Conservation (phyloP, 768 basidiomycete genomes). For the Leccinum subgranulosum region DNA sequence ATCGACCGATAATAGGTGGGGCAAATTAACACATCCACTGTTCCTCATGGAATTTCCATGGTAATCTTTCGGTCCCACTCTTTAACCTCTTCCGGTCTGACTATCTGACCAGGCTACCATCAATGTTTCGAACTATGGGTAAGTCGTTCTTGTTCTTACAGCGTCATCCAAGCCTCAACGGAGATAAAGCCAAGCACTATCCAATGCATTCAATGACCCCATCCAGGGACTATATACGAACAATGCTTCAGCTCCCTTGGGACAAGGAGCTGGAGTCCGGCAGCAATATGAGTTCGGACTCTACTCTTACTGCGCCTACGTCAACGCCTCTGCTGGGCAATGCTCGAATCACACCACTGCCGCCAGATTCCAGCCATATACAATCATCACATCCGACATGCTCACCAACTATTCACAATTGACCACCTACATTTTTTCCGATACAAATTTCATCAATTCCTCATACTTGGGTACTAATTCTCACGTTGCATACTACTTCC, state of each 20-base stretch:
- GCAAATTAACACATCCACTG: conserved; percentile 74
- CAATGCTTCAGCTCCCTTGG: conserved; percentile 62
- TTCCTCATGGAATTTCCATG: conserved; percentile 73
- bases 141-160: conserved; percentile 17
- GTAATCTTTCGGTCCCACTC: conserved; percentile 36
- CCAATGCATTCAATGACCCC: conserved; percentile 50
- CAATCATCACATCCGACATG: conserved; percentile 67
- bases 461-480: conserved; percentile 60
- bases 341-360: conserved; percentile 64
- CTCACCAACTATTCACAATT: conserved; percentile 54
- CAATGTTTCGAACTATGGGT: conserved; percentile 74
- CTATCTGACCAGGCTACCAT: conserved; percentile 51
- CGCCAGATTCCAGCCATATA: conserved; percentile 61
- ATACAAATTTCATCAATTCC: conserved; percentile 57
- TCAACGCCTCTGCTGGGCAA: conserved; percentile 53
- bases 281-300: conserved; percentile 76
- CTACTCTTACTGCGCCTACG: conserved; percentile 76
- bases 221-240: conserved; percentile 63
- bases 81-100: conserved; percentile 11
- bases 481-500: conserved; percentile 70
- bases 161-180: not conserved
- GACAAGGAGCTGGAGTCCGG: conserved; percentile 55
- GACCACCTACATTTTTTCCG: conserved; percentile 50
- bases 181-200: conserved; percentile 46
- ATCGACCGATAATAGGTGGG: conserved; percentile 52